These are phyloP conservation scores for Solanum bulbocastanum DNA, from an alignment of 257 asterid species.

Conservation along the genomic window DNA sequence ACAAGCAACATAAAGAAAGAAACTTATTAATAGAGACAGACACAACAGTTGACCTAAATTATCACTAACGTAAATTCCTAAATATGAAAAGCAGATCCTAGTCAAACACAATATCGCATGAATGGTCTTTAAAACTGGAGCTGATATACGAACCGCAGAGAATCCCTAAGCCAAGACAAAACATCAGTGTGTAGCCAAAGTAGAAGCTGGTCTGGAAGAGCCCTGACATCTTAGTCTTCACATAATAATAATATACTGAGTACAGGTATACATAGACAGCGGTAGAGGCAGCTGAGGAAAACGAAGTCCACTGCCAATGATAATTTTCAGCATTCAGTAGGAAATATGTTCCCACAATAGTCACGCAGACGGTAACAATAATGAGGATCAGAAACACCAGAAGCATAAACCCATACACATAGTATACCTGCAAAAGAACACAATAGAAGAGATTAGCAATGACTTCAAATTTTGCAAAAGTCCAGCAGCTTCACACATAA, in stretches of 20 bases:
- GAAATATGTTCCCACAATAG: conserved; percentile 57
- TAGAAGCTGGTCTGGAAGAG: conserved; percentile 66
- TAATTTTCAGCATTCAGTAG: conserved; percentile 63
- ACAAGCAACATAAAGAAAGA: not conserved
- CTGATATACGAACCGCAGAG: conserved; percentile 55
- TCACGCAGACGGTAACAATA: conserved; percentile 56
- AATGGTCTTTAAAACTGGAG: not conserved
- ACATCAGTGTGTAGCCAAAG: conserved; percentile 59
- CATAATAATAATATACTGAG: conserved; percentile 46
- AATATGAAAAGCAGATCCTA: not conserved
- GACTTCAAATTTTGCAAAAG: not conserved
- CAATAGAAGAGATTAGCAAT: not conserved
- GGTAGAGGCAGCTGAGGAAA: conserved; percentile 58
- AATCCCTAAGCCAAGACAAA: conserved; percentile 63
- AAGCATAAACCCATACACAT: conserved; percentile 62
- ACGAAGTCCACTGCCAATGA: conserved; percentile 75
- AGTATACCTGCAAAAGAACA: conserved; percentile 41
- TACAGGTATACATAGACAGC: conserved; percentile 48
- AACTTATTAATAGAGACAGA: not conserved
- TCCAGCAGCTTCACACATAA: not conserved
- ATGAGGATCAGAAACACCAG: conserved; percentile 52
- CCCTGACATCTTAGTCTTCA: conserved; percentile 65
- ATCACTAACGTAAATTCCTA: not conserved
- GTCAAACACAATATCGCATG: not conserved
- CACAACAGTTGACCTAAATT: not conserved